These are phyloP conservation scores for Tremella mesenterica DNA, from an alignment of 768 basidiomycete genomes.

Conservation along the genomic window DNA sequence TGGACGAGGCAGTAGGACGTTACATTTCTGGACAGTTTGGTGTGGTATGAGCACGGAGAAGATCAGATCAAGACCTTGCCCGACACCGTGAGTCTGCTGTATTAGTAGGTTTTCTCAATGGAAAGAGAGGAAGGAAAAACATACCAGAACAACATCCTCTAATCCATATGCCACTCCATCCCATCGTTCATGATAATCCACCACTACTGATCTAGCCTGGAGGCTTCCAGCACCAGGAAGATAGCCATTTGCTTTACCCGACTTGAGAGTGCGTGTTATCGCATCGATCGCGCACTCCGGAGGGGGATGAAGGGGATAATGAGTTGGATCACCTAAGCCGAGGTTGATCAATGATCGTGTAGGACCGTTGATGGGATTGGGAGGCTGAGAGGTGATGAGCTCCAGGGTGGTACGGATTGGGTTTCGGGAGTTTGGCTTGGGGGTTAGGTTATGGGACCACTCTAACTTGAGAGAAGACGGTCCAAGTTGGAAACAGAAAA, in stretches of 20 bases:
- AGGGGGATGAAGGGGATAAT: slow-evolving; percentile 41
- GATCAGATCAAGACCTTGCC: slow-evolving; percentile 43
- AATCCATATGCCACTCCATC: slow-evolving; percentile 30
- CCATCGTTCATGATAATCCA: slow-evolving; percentile 43
- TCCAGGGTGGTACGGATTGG: slow-evolving; percentile 38
- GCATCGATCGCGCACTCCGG: slow-evolving; percentile 32
- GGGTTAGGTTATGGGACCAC: too few relatives aligned
- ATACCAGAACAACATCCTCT: slow-evolving; percentile 36
- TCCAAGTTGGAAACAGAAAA: too few relatives aligned
- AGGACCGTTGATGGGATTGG: slow-evolving; percentile 6
- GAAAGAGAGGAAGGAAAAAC: slow-evolving; percentile 3
- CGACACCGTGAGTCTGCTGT: slow-evolving; percentile 41
- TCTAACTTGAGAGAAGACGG: too few relatives aligned
- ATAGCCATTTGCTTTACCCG: slow-evolving; percentile 40
- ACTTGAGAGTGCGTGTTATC: slow-evolving; percentile 25
- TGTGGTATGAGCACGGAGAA: slow-evolving; percentile 40
- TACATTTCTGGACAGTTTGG: slow-evolving; percentile 22
- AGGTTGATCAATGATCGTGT: slow-evolving; percentile 44
- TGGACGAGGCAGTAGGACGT: slow-evolving; percentile 43
- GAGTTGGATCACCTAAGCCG: slow-evolving; percentile 44
- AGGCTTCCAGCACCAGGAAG: slow-evolving; percentile 33
- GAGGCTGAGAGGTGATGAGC: slow-evolving; percentile 23
- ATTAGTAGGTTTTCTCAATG: background rate
- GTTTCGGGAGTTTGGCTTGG: too few relatives aligned
- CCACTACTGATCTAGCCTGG: slow-evolving; percentile 39